Percentiles rank a stretch among this genome's conserved stretches.
phyloP scores from a whole-genome alignment of 1,139 yeast genomes.

The Oligophagozyma castellii region DNA sequence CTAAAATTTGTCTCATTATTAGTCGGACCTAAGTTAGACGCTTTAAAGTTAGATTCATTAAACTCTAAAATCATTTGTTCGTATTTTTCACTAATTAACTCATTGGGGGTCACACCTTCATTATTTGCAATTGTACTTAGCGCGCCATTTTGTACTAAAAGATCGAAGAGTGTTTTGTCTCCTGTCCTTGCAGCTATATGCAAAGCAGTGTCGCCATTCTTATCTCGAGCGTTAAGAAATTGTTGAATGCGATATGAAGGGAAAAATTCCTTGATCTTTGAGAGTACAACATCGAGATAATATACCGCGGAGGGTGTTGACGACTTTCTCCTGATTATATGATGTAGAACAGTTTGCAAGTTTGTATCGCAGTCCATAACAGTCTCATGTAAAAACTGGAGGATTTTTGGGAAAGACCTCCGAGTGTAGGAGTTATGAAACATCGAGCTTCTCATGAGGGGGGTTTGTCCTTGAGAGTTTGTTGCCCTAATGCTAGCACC shows the following conservation, averaged over 20 bases:
- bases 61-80: slow-evolving; percentile 9
- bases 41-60: too few species aligned
- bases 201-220: slow-evolving; percentile 76
- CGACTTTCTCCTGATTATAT: slow-evolving; percentile 52
- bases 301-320: slow-evolving; percentile 67
- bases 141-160: slow-evolving; percentile 60
- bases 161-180: slow-evolving; percentile 62
- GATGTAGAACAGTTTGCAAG: slow-evolving; percentile 69
- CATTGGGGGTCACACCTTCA: slow-evolving; percentile 63
- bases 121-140: slow-evolving; percentile 58
- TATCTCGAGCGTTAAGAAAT: slow-evolving; percentile 66
- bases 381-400: slow-evolving; percentile 54
- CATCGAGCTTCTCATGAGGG: slow-evolving; percentile 67
- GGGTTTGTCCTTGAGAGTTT: slow-evolving; percentile 70
- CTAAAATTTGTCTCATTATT: too few species aligned
- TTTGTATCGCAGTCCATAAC: slow-evolving; percentile 50
- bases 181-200: slow-evolving; percentile 70
- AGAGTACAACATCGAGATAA: slow-evolving; percentile 64
- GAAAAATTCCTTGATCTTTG: slow-evolving; percentile 52
- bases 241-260: slow-evolving; percentile 35
- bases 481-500: slow-evolving; percentile 71
- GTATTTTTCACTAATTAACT: slow-evolving; percentile 29
- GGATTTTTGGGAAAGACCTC: slow-evolving; percentile 61
- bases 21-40: too few species aligned
- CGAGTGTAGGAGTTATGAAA: slow-evolving; percentile 81